Percentiles rank a stretch among this genome's conserved stretches.
phyloP scores from a whole-genome alignment of 768 basidiomycete genomes.

The Cystofilobasidium macerans region DNA sequence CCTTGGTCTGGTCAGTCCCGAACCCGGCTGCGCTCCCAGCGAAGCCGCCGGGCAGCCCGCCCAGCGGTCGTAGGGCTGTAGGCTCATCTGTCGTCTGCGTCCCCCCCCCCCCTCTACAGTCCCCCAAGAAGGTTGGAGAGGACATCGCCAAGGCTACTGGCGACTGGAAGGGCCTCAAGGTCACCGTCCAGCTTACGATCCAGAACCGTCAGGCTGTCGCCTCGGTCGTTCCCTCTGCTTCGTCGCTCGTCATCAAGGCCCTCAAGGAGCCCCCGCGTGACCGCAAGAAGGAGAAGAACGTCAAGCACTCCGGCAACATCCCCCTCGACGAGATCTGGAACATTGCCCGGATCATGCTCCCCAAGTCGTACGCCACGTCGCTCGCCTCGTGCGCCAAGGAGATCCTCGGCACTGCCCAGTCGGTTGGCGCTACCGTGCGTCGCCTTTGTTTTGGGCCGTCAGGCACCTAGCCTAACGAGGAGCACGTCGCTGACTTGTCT shows the following conservation, averaged over 20 bases:
- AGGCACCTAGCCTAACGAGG: not conserved
- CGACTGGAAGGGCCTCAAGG: constrained; percentile 98
- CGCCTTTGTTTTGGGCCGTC: not conserved
- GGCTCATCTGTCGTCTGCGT: no score
- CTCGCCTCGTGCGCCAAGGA: constrained; percentile 85
- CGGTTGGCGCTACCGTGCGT: constrained; percentile 72
- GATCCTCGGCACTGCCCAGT: constrained; percentile 95
- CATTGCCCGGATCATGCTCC: constrained; percentile 67
- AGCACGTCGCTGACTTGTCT: no score
- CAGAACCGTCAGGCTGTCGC: constrained; percentile 99
- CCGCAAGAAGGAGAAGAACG: constrained; percentile 99
- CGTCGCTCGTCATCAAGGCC: constrained; percentile 91
- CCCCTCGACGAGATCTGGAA: constrained; percentile 70
- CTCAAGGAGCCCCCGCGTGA: constrained; percentile 99
- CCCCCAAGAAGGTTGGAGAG: constrained; percentile 99
- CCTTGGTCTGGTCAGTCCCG: constrained; percentile 77
- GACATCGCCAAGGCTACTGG: constrained; percentile 98
- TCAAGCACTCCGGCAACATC: constrained; percentile 94
- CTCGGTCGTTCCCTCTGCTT: constrained; percentile 91
- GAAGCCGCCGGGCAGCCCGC: not conserved
- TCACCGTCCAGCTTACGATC: constrained; percentile 96
- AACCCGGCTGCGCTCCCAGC: not conserved
- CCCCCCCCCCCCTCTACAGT: constrained; percentile 44
- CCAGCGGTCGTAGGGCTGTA: not conserved
- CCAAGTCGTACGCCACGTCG: constrained; percentile 86